Evolutionary conservation across 257 asterid species (phyloP).

Genomic region (Verbena officinalis): DNA sequence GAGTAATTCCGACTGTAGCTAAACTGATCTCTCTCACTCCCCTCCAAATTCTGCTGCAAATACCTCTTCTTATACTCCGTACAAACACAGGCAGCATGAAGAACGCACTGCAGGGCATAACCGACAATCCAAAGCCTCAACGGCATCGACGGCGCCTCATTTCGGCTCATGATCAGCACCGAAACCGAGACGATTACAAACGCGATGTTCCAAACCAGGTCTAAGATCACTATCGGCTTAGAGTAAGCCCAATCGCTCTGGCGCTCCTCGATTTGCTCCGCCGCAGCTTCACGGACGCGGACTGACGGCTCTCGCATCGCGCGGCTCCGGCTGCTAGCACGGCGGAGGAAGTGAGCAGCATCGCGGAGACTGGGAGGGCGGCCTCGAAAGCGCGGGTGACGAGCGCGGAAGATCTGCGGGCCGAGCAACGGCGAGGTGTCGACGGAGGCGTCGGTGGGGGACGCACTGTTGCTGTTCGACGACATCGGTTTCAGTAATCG

Average conservation of each 20-base stretch:
- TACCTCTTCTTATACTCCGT: constrained; percentile 66
- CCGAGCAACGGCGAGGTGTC: constrained; percentile 64
- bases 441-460: constrained; percentile 33
- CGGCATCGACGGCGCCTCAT: constrained; percentile 54
- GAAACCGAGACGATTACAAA: constrained; percentile 55
- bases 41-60: constrained; percentile 36
- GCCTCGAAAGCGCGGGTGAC: constrained; percentile 53
- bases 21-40: constrained; percentile 30
- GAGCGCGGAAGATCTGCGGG: constrained; percentile 49
- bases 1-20: constrained; percentile 45
- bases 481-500: constrained; percentile 31
- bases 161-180: constrained; percentile 47
- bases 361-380: constrained; percentile 67
- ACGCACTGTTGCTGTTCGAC: constrained; percentile 26
- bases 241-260: constrained; percentile 97
- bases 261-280: constrained; percentile 73
- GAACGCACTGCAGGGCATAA: constrained; percentile 51
- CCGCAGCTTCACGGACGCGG: constrained; percentile 55
- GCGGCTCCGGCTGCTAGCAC: constrained; percentile 55
- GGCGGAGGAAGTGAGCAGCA: constrained; percentile 52
- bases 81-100: constrained; percentile 57
- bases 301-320: constrained; percentile 63
- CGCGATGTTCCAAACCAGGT: constrained; percentile 79
- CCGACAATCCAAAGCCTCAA: constrained; percentile 63
- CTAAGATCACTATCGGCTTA: constrained; percentile 78